Evolutionary conservation across 2,329 filamentous ascomycete species (phyloP), one percentile per base, ranked within the genome.

Genomic region (Colletotrichum sp.): DNA sequence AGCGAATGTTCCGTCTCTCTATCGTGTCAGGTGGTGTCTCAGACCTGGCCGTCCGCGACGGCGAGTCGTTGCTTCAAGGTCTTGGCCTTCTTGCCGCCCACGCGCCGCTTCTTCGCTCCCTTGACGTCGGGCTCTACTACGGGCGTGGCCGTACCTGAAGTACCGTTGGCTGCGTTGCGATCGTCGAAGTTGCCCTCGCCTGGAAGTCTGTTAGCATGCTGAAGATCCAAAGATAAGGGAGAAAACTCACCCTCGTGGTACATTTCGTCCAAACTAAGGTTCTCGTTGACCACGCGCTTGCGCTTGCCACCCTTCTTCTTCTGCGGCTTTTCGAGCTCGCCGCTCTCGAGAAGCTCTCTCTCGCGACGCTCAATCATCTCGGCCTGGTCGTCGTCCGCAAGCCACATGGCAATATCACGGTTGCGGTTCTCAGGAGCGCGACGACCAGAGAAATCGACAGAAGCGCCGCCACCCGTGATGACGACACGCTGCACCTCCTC

Each of bases 361-460:
- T 98, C 97, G 80, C 96, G 96, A 78, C 94, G 93, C 86, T 98
- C 96, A 82, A 99, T 96, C 84, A 97, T 91, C 81, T 97, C 96
- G 2, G 96, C 97, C 83, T 98, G 95, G 73, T 98, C 96, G 79
- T 98, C 97, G 82, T 99, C 97, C 22, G 96, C 96, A 78, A 99
- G 93, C 97, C 97, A 98, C 94, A 98, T 94, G 61, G 97, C 97
- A 85, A 98, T 98, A 82, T 99, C 97, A 86, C 98, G 97, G 83
- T 97, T 98, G 77, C 96, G 93, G 86, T 97, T 98, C 87, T 98
- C 96, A 7, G 94, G 90, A 76, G 93, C 93, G 78, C 93, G 92
- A 69, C 97, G 93, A 67, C 96, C 97, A 84, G 98, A 98, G 89
- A 99, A 98, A 88, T 98, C 97, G 77, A 98, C 96, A 77, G 94